These are phyloP conservation scores for Calonectria ilicicola DNA, from an alignment of 2,329 filamentous ascomycete species.

Conservation along the genomic window DNA sequence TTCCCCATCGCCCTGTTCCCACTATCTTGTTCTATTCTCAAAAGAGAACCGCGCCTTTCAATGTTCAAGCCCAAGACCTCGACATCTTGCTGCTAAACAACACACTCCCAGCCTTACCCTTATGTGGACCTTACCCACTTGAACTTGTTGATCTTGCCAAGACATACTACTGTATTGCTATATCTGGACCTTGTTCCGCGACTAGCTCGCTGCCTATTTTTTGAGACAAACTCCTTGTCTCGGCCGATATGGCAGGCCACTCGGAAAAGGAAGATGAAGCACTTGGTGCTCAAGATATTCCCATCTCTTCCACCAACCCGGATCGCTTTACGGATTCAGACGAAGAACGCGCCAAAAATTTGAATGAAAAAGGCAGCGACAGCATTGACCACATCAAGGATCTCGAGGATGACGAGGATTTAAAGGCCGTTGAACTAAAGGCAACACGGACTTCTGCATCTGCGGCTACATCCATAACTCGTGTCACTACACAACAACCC, in stretches of 20 bases:
- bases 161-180: neutral
- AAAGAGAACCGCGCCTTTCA: neutral
- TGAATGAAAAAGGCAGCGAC: conserved; percentile 26
- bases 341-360: conserved; percentile 31
- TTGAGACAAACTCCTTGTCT: conserved; percentile 8
- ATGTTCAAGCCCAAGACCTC: neutral
- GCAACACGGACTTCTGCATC: conserved; percentile 65
- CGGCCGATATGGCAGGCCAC: conserved; percentile 41
- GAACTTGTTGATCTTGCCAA: conserved; percentile 14
- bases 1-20: neutral
- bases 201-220: neutral
- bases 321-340: conserved; percentile 31
- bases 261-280: conserved; percentile 45
- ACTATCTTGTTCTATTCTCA: neutral
- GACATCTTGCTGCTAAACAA: conserved; percentile 7
- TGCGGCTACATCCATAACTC: conserved; percentile 61
- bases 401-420: conserved; percentile 23
- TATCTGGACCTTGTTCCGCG: neutral
- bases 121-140: conserved; percentile 15
- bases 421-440: conserved; percentile 35
- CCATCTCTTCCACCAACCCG: conserved; percentile 38
- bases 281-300: conserved; percentile 43
- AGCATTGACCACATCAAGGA: conserved; percentile 15
- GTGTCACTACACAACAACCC: conserved; percentile 51
- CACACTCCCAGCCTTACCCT: neutral